Evolutionary conservation across 352 stramenopile genomes (phyloP).

Genomic region (Pythium utonaiense): DNA sequence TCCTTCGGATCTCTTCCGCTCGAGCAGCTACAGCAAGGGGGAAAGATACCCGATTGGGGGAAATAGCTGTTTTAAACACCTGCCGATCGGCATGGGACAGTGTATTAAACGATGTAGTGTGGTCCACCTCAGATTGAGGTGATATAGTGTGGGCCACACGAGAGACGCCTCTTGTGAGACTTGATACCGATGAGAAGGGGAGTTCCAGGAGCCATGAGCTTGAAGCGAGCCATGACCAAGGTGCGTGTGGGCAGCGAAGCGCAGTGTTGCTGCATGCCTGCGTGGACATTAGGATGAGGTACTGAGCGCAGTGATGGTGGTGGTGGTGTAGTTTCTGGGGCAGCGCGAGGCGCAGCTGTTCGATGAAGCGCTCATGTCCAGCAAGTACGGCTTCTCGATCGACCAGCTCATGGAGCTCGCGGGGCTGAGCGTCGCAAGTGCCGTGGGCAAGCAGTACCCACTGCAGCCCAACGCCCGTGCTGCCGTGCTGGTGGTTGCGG

Average conservation of each 20-base stretch:
- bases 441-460: slow-evolving; percentile 72
- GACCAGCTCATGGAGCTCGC: slow-evolving; percentile 99
- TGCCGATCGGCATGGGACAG: not conserved
- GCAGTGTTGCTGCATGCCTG: not conserved
- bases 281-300: not conserved
- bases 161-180: not conserved
- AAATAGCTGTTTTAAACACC: slow-evolving; percentile 27
- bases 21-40: slow-evolving; percentile 18
- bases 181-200: not conserved
- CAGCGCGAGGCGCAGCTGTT: slow-evolving; percentile 77
- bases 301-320: not conserved
- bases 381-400: slow-evolving; percentile 86
- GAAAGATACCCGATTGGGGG: slow-evolving; percentile 29
- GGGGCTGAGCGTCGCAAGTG: slow-evolving; percentile 92
- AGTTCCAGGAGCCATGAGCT: not conserved
- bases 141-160: slow-evolving; percentile 1
- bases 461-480: not conserved
- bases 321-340: slow-evolving; percentile 48
- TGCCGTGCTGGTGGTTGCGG: slow-evolving; percentile 90
- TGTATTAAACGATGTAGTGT: slow-evolving; percentile 19
- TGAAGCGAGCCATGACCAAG: slow-evolving; percentile 17
- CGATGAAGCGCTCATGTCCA: slow-evolving; percentile 91
- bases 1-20: slow-evolving; percentile 13
- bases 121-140: slow-evolving; percentile 5
- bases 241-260: not conserved